Base-by-base conservation (phyloP, 208 protist species). In the Crithidia bombi region DNA sequence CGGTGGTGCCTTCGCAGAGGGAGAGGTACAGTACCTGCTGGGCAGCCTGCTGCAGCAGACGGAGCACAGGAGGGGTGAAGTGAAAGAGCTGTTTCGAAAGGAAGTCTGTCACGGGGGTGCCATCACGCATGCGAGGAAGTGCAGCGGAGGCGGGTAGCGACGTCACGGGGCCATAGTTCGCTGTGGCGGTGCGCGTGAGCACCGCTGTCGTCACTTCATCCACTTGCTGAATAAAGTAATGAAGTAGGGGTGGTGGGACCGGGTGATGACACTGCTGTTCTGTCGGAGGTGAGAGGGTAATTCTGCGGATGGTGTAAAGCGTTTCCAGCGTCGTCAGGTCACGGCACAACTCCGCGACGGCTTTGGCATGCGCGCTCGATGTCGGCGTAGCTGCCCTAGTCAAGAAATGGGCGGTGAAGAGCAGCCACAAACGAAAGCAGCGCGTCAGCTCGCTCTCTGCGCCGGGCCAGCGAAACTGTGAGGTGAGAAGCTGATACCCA, bases 261-360 rank as follows among this genome's bases (percentile, higher is more conserved):
- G 44, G 4, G 9, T n/a, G 51, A 1, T 33, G 33, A 25, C 23
- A 14, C 28, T 19, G 55, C 32, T 17, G 55, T n/a, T n/a, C n/a
- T n/a, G n/a, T n/a, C 33, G 25, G 51, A 11, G 21, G 5, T 17
- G 19, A 26, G 32, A 36, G 1, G 28, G 57, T 4, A 47, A 17
- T 19, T 14, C 3, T 41, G 30, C 28, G 39, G 5, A 65, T 4
- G 17, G 61, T 33, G 38, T 68, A 69, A 25, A 73, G 66, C 26
- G 73, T 44, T 30, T 91, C 82, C 28, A 88, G 52, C 5, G 73
- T 78, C 23, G 75, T 80, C 30, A 87, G 57, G 41, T 91, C 82
- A 52, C 71, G 78, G 35, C 83, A 76, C 25, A 87, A 54, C n/a
- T 64, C 38, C n/a, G 69, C 51, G n/a, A 71, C 50, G 17, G 65